Percentiles rank a stretch among this genome's conserved stretches.
These are phyloP conservation scores for Cenchrus fungigraminus DNA, from an alignment of 176 grass and related monocot genomes.

Conservation along the genomic window DNA sequence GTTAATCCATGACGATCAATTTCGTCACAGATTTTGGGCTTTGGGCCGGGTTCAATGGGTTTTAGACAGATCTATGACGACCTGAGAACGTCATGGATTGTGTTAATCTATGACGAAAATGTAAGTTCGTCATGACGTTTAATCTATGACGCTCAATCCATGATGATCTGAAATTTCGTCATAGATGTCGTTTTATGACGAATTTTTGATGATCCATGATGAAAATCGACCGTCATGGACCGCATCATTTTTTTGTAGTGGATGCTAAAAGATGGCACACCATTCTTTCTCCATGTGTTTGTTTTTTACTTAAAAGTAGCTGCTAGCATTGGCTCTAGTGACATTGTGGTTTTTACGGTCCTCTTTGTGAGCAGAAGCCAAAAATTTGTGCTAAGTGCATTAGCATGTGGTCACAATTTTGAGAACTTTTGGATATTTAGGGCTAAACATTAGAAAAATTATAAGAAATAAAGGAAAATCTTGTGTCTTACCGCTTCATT, in stretches of 20 bases:
- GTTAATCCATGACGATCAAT: too few relatives aligned
- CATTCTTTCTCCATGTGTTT: neutral
- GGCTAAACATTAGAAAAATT: conserved; percentile 8
- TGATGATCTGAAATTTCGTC: too few relatives aligned
- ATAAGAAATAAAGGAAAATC: neutral
- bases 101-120: too few relatives aligned
- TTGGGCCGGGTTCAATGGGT: too few relatives aligned
- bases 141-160: too few relatives aligned
- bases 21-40: too few relatives aligned
- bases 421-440: neutral
- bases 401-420: neutral
- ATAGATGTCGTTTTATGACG: too few relatives aligned
- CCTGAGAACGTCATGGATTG: too few relatives aligned
- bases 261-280: neutral
- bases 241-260: neutral
- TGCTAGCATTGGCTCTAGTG: neutral
- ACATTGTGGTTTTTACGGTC: neutral
- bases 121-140: too few relatives aligned
- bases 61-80: too few relatives aligned
- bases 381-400: neutral
- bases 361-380: neutral
- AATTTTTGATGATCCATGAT: too few relatives aligned
- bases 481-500: conserved; percentile 75
- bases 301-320: neutral
- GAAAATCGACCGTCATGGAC: too few relatives aligned